Base-by-base conservation (phyloP, 305 asterid genomes). In the Ilex paraguariensis region DNA sequence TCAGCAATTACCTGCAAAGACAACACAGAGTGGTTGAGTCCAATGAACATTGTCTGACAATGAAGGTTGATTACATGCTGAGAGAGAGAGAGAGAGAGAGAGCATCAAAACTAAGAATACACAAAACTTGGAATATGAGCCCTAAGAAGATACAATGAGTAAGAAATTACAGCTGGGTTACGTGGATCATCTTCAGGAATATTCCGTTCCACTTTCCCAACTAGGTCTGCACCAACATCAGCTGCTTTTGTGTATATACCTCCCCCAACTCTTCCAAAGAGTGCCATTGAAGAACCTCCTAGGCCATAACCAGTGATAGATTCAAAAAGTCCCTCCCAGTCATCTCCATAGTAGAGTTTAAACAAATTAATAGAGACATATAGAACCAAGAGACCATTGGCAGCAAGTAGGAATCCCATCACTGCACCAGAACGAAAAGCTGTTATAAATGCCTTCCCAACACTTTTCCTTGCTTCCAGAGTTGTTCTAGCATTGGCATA, bases 1-100 rank as follows among this genome's bases (percentile, higher is more conserved):
- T 72, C 77, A n/a, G 77, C 73, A 66, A 72, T 72, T 44, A 72
- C 73, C 77, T 66, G 73, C 11, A 60, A 57, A 51, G 31, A 15
- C 10, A 50, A 10, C 48, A 1, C 28, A 21, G 28, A 21, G 28
- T 1, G 28, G 28, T 21, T 21, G 1, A 21, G 28, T 21, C 28
- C 2, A 21, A 21, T 1, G 28, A 21, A 21, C 28, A 1, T 1
- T 21, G 28, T 21, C 28, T 21, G 28, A 21, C 28, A 21, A 21
- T 21, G 1, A 21, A 21, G 28, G 28, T 21, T 21, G 28, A 21
- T 21, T 21, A 21, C 28, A 21, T 21, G 1, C 10, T 8, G 2
- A 36, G 42, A 36, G 42, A 36, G 42, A 36, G 42, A 36, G 9
- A 36, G 0, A 36, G 9, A 36, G 42, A 36, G 1, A 36, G 1